Conservation (phyloP, 768 basidiomycete species). For the Fomitopsis serialis region DNA sequence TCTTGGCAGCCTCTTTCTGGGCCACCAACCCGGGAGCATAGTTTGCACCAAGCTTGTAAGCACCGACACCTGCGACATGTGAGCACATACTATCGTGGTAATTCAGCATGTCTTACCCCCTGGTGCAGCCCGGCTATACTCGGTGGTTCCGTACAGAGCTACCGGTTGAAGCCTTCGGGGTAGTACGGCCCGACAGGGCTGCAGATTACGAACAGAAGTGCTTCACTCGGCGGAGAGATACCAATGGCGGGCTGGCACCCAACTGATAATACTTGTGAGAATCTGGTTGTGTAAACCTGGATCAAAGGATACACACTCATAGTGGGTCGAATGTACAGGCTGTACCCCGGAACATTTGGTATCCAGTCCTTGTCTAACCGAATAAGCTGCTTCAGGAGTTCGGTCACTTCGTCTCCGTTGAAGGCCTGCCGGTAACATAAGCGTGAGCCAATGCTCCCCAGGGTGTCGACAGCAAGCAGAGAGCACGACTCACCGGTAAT, state of each 20-base stretch:
- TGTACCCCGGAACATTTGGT: constrained; percentile 81
- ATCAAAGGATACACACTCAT: constrained; percentile 36
- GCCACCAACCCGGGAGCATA: constrained; percentile 87
- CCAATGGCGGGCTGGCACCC: constrained; percentile 59
- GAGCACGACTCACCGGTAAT: constrained; percentile 59
- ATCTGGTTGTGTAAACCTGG: neutral
- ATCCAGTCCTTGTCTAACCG: constrained; percentile 87
- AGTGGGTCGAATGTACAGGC: constrained; percentile 86
- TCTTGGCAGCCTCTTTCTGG: constrained; percentile 67
- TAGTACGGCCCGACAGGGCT: constrained; percentile 76
- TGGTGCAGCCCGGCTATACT: constrained; percentile 42
- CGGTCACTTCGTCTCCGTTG: constrained; percentile 64
- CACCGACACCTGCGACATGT: constrained; percentile 59
- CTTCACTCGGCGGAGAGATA: constrained; percentile 47
- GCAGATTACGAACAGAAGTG: constrained; percentile 61
- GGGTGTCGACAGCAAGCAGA: neutral
- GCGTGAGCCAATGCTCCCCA: neutral
- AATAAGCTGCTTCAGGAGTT: constrained; percentile 84
- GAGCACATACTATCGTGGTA: neutral
- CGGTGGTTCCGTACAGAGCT: constrained; percentile 63
- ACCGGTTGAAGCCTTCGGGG: constrained; percentile 87
- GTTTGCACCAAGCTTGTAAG: constrained; percentile 83
- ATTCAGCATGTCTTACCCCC: constrained; percentile 28
- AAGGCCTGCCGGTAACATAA: constrained; percentile 48
- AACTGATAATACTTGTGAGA: constrained; percentile 39